Percentiles rank a stretch among this genome's conserved stretches.
Evolutionary conservation across 208 protist species (phyloP).

Genomic region (Angomonas deanei): DNA sequence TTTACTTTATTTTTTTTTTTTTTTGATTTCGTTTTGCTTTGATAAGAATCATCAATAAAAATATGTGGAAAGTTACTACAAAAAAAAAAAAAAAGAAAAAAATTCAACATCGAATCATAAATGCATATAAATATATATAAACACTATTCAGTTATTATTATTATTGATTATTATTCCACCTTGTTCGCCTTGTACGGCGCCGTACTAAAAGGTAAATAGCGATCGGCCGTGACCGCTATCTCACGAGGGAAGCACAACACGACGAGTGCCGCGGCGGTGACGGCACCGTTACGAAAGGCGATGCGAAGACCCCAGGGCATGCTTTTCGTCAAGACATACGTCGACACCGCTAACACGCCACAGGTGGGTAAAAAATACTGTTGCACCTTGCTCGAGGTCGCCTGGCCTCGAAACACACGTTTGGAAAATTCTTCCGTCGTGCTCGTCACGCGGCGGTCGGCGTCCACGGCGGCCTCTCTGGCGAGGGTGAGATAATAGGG

Average conservation of each 20-base stretch:
- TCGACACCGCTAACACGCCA: constrained; percentile 32
- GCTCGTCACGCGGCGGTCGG: constrained; percentile 34
- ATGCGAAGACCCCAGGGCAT: constrained; percentile 43
- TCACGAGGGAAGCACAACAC: constrained; percentile 58
- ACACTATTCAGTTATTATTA: neutral
- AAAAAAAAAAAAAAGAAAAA: neutral
- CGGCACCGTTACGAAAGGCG: constrained; percentile 57
- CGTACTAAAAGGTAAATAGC: constrained; percentile 31
- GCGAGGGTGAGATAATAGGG: constrained; percentile 43
- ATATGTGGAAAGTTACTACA: neutral
- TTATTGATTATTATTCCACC: constrained; percentile 5
- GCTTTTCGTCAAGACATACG: constrained; percentile 55
- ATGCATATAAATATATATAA: neutral
- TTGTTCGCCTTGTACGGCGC: neutral
- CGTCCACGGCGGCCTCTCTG: constrained; percentile 27
- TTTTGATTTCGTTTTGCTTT: constrained; percentile 2
- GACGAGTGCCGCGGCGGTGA: constrained; percentile 28
- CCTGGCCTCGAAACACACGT: neutral
- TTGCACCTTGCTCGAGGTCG: constrained; percentile 20
- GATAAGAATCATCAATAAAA: neutral
- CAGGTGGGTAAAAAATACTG: constrained; percentile 58
- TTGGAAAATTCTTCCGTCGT: constrained; percentile 3
- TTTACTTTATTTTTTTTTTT: constrained; percentile 2
- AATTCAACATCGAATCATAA: neutral
- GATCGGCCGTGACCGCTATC: constrained; percentile 29